Base-by-base conservation (phyloP, 2,329 filamentous ascomycete genomes). In the Neocatenulostroma microsporum region DNA sequence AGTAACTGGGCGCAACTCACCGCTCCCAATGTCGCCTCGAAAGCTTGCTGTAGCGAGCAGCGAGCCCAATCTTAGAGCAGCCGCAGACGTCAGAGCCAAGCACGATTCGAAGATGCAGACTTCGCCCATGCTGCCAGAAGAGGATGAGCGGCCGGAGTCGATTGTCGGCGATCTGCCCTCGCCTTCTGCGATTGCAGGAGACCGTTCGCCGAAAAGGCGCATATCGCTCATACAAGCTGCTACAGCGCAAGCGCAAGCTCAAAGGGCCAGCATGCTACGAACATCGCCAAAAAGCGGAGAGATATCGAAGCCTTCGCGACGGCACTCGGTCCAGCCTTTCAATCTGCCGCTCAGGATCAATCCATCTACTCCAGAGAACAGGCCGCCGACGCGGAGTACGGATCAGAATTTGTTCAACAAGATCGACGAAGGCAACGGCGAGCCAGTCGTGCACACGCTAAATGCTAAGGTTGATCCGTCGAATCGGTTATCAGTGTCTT, bases 271-370 rank as follows among this genome's bases (percentile, higher is more conserved):
- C 20, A 28, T 34, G 21, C 12, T 30, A 11, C 23, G 23, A 24
- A 24, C 23, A 24, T 24, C 23, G n/a, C n/a, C n/a, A n/a, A n/a
- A n/a, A n/a, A n/a, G n/a, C n/a, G n/a, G n/a, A 14, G 20, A 34
- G 17, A 11, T 21, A 9, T 15, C 12, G 17, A 13, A 23, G 15
- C 15, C 21, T 12, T 12, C 21, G 26, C 25, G 25, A 10, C 17
- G 9, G 9, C 23, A 26, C 6, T 7, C 21, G 12, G n/a, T 23
- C 13, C 13, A 20, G 26, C 25, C 23, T 32, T 40, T 60, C 58
- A 37, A 50, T 32, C 40, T 59, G 2, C 56, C 56, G 4, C 39
- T 58, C 13, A 47, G 49, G 31, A 41, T 62, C 27, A 62, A 64
- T 33, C 56, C 62, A 5, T 54, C 56, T 3, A 47, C 49, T 6